phyloP scores from a whole-genome alignment of 2,329 filamentous ascomycete species.

The Epichloe coenophiala region DNA sequence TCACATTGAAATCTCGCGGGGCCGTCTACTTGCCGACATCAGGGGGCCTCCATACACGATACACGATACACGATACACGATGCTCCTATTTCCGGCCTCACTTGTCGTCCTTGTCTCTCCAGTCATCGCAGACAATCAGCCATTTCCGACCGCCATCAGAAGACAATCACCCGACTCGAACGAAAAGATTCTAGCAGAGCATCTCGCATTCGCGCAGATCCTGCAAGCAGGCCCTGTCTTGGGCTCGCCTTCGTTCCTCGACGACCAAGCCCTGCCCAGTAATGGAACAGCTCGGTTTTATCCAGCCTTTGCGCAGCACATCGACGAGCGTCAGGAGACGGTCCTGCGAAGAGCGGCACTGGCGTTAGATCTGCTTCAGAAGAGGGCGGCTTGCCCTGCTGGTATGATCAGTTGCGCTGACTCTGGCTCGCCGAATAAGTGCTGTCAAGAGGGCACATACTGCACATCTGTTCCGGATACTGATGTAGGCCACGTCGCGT shows the following conservation, averaged over 20 bases:
- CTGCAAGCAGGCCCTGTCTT: conserved; percentile 8
- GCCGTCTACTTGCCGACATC: background rate
- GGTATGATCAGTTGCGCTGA: conserved; percentile 51
- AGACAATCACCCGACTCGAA: conserved; percentile 58
- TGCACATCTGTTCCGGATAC: conserved; percentile 53
- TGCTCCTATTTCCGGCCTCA: conserved; percentile 3
- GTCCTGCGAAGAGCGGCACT: conserved; percentile 31
- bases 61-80: background rate
- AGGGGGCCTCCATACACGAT: conserved; percentile 1
- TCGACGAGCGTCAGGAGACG: conserved; percentile 11
- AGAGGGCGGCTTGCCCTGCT: conserved; percentile 52
- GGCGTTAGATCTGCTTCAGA: conserved; percentile 34
- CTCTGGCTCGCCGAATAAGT: conserved; percentile 57
- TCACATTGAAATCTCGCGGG: background rate
- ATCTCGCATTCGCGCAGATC: conserved; percentile 37
- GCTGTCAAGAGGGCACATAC: conserved; percentile 51
- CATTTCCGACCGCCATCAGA: conserved; percentile 46
- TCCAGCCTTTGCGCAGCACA: conserved; percentile 39
- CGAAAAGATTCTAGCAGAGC: conserved; percentile 61
- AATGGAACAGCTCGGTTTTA: conserved; percentile 17
- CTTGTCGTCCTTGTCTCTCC: conserved; percentile 16
- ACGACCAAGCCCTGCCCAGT: conserved; percentile 12
- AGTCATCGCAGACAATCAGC: conserved; percentile 19
- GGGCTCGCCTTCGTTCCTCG: conserved; percentile 12
- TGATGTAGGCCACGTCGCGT: conserved; percentile 55